Base-by-base conservation (phyloP, 768 basidiomycete species). In the Amanita muscaria region DNA sequence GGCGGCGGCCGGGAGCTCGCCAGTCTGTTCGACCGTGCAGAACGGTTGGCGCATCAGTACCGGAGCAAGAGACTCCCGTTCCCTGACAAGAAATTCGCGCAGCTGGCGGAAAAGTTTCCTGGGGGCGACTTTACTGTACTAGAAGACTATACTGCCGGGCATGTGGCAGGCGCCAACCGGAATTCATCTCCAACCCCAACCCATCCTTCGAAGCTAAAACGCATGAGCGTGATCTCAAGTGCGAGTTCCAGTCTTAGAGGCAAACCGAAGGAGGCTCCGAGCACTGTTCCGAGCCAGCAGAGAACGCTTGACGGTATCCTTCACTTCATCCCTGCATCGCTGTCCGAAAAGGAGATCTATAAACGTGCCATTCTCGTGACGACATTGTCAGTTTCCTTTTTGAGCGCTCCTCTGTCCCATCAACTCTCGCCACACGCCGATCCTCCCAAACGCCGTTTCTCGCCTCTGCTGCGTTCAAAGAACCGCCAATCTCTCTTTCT, bases 331-430 rank as follows among this genome's bases (percentile, higher is more conserved):
- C 68, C 70, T 0, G 27, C 58, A 3, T 46, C 46, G 14, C 44
- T 67, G 1, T 59, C 64, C 0, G 72, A 74, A 30, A 70, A 70
- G 48, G 61, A 61, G 9, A 53, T 72, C 4, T 52, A 73, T 4
- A 72, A 72, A 43, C 61, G 69, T 46, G 62, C 67, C 5, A 65
- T 74, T 9, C 60, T 74, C 23, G 63, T 72, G 3, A 70, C 65
- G 1, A 68, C 70, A 11, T 59, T 72, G 34, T 55, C 63, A 27
- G 59, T 58, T 2, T 61, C 64, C 3, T 70, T 67, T 46, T 55
- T 70, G 12, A 24, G 34, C 1, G 19, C 16, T 9, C 43, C 29
- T 11, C 16, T n/a, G 3, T n/a, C 15, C 18, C 32, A 31, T 31
- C 25, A 19, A 18, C 14, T 23, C 27, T 18, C 2, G 25, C 30